Conservation (phyloP, 345 rosid species). For the Geranium rotundifolium region DNA sequence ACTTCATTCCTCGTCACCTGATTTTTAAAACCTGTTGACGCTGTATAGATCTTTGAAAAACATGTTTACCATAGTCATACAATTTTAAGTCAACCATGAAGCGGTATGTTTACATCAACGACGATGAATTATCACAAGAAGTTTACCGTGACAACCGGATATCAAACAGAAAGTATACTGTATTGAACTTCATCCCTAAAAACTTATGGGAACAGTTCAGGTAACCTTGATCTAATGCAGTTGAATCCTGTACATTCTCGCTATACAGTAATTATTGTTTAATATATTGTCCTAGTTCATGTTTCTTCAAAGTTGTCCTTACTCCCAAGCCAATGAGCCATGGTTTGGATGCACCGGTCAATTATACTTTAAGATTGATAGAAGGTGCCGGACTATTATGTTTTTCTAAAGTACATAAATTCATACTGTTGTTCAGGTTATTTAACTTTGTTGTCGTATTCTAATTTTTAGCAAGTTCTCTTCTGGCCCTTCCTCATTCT, state of each 20-base stretch:
- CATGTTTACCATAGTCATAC: constrained; percentile 5
- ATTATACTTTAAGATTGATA: too few relatives aligned
- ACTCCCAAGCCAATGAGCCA: neutral
- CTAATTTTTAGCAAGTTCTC: neutral
- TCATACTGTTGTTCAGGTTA: too few relatives aligned
- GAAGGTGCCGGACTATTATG: too few relatives aligned
- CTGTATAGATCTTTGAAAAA: constrained; percentile 19
- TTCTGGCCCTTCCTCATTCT: constrained; percentile 2
- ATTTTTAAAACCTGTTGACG: constrained; percentile 4
- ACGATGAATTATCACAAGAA: constrained; percentile 59
- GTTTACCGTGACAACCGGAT: constrained; percentile 75
- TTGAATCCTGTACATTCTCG: neutral
- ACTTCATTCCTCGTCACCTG: constrained; percentile 2
- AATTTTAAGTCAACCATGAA: constrained; percentile 46
- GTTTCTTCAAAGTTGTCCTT: neutral
- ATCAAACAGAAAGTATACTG: constrained; percentile 80
- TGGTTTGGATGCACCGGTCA: neutral
- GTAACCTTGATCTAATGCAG: constrained; percentile 19
- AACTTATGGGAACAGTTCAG: constrained; percentile 96
- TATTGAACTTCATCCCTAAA: constrained; percentile 82
- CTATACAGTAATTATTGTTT: too few relatives aligned
- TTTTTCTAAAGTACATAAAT: too few relatives aligned
- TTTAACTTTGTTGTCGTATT: neutral
- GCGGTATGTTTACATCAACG: constrained; percentile 79
- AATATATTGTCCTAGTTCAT: neutral